Evolutionary conservation across 2,329 filamentous ascomycete genomes (phyloP).

Genomic region (Phoma sp.): DNA sequence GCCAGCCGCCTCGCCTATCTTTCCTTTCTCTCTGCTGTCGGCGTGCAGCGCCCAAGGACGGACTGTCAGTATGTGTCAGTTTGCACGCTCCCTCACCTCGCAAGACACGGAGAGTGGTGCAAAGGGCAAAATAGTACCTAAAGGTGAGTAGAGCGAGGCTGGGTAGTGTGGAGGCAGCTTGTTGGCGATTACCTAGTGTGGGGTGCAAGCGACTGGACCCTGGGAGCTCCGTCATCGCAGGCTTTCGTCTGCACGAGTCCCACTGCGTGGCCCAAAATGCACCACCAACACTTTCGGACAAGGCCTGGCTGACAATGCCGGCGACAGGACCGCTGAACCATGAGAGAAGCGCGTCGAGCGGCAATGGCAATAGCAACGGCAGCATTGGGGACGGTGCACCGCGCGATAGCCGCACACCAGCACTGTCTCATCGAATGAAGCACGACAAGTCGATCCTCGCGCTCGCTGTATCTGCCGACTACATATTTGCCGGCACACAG

Average conservation of each 20-base stretch:
- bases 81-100: constrained; percentile 35
- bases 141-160: constrained; percentile 21
- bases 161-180: not conserved
- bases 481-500: constrained; percentile 90
- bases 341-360: constrained; percentile 28
- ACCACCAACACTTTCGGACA: constrained; percentile 17
- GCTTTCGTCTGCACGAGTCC: constrained; percentile 12
- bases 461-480: constrained; percentile 77
- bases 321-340: constrained; percentile 35
- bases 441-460: constrained; percentile 82
- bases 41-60: constrained; percentile 37
- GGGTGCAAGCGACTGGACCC: constrained; percentile 21
- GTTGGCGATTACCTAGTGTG: constrained; percentile 1
- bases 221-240: constrained; percentile 32
- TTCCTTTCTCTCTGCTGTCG: constrained; percentile 34
- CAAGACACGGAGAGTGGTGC: constrained; percentile 22
- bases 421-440: constrained; percentile 74
- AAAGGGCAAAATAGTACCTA: constrained; percentile 11
- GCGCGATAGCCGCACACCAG: constrained; percentile 52
- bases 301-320: constrained; percentile 34
- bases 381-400: not conserved
- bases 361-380: not conserved
- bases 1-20: constrained; percentile 11
- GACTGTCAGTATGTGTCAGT: constrained; percentile 35
- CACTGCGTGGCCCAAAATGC: constrained; percentile 15